phyloP scores from a whole-genome alignment of 1,139 yeast species.

The Magnusiomyces fungicola region DNA sequence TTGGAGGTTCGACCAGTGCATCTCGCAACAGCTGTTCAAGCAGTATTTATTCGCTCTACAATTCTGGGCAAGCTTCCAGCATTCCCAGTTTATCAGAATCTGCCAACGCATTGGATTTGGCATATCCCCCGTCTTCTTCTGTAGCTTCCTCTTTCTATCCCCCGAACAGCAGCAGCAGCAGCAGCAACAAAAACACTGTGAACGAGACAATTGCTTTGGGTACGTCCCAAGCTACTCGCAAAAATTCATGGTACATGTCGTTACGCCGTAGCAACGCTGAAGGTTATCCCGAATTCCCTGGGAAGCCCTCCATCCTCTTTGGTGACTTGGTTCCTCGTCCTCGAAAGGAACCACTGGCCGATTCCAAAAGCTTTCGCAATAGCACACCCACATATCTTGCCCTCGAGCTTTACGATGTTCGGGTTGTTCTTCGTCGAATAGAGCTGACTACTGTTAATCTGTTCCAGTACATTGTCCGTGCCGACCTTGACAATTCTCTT shows the following conservation, averaged over 20 bases:
- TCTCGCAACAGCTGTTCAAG: too few relatives aligned
- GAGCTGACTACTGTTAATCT: conserved; percentile 22
- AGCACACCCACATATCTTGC: conserved; percentile 17
- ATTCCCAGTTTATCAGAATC: background rate
- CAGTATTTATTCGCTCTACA: too few relatives aligned
- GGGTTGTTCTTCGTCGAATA: conserved; percentile 21
- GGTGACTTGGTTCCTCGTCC: conserved; percentile 1
- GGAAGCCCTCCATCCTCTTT: conserved; percentile 3
- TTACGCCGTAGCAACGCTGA: background rate
- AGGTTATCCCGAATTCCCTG: background rate
- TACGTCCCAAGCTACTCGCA: too few relatives aligned
- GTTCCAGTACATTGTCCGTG: conserved; percentile 18
- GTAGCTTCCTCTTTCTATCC: too few relatives aligned
- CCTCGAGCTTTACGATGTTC: conserved; percentile 17
- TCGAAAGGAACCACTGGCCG: background rate
- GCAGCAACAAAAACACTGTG: too few relatives aligned
- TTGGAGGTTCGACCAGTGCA: too few relatives aligned
- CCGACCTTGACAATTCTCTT: background rate
- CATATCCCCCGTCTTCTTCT: background rate
- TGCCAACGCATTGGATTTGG: background rate
- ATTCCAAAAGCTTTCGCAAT: too few relatives aligned
- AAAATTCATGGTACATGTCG: too few relatives aligned
- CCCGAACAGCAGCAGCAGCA: too few relatives aligned
- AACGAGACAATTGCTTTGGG: too few relatives aligned
- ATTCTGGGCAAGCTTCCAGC: too few relatives aligned